These are phyloP conservation scores for Cryptococcus deneoformans DNA, from an alignment of 1,284 basidiomycete species.

Conservation along the genomic window DNA sequence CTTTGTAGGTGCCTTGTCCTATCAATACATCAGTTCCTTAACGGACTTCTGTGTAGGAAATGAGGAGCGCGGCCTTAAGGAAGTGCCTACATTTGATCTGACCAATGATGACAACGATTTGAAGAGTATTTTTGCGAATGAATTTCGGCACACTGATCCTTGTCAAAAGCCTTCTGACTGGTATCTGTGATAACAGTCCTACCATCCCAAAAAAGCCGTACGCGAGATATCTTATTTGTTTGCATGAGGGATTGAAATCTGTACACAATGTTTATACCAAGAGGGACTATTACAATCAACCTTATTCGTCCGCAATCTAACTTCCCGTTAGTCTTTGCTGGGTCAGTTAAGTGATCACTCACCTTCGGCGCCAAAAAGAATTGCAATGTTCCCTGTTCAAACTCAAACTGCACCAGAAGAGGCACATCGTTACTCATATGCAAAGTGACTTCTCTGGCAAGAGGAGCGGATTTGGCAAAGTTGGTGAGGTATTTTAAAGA, in stretches of 20 bases:
- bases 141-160: not conserved
- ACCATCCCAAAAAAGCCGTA: constrained; percentile 15
- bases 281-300: not conserved
- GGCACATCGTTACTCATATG: constrained; percentile 92
- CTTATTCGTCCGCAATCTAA: constrained; percentile 27
- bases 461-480: constrained; percentile 86
- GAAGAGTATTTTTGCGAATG: constrained; percentile 37
- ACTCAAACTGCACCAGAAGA: constrained; percentile 63
- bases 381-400: constrained; percentile 49
- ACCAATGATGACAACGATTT: constrained; percentile 18
- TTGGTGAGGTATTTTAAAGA: constrained; percentile 96
- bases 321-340: not conserved
- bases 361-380: constrained; percentile 50
- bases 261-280: not conserved
- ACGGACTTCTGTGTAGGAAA: constrained; percentile 23
- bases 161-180: not conserved
- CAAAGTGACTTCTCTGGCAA: constrained; percentile 70
- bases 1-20: constrained; percentile 23
- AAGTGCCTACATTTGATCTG: constrained; percentile 33
- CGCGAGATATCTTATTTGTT: no score
- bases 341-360: constrained; percentile 6
- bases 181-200: constrained; percentile 22
- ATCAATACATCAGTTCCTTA: not conserved
- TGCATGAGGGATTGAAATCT: not conserved
- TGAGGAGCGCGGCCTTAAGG: constrained; percentile 31